These are phyloP conservation scores for Ambrosiella cleistominuta DNA, from an alignment of 2,329 filamentous ascomycete genomes.

Conservation along the genomic window DNA sequence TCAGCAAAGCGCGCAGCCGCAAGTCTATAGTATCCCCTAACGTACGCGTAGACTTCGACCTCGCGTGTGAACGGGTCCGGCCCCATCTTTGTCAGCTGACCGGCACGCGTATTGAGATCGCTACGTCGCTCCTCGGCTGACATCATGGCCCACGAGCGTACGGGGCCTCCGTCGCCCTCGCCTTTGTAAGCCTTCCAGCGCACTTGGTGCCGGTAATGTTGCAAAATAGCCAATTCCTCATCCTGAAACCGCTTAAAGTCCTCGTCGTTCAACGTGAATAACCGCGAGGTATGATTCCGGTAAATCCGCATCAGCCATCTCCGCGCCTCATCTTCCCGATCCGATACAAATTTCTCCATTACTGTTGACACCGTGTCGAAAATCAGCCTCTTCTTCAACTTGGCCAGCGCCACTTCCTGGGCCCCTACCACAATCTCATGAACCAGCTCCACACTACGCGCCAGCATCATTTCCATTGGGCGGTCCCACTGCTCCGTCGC, in stretches of 20 bases:
- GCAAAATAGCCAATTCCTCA: conserved; percentile 29
- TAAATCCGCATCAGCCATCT: conserved; percentile 28
- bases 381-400: conserved; percentile 29
- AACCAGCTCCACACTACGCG: conserved; percentile 26
- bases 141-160: conserved; percentile 26
- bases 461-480: conserved; percentile 32
- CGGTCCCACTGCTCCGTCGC: conserved; percentile 40
- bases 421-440: conserved; percentile 25
- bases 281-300: conserved; percentile 33
- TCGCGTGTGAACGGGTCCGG: conserved; percentile 42
- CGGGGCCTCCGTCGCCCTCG: conserved; percentile 14
- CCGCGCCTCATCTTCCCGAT: conserved; percentile 22
- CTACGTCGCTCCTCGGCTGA: conserved; percentile 29
- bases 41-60: conserved; percentile 42
- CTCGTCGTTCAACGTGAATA: conserved; percentile 40
- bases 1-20: conserved; percentile 50
- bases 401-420: conserved; percentile 29
- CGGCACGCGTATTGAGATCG: conserved; percentile 26
- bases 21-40: conserved; percentile 52
- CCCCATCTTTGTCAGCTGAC: conserved; percentile 30
- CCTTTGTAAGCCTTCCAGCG: conserved; percentile 27
- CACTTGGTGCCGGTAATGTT: conserved; percentile 30
- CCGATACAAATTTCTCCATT: conserved; percentile 27
- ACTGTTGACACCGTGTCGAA: conserved; percentile 30
- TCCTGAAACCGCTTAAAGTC: conserved; percentile 28